These are phyloP conservation scores for Chlorella vulgaris DNA, from an alignment of 139 green algal genomes.

Conservation along the genomic window DNA sequence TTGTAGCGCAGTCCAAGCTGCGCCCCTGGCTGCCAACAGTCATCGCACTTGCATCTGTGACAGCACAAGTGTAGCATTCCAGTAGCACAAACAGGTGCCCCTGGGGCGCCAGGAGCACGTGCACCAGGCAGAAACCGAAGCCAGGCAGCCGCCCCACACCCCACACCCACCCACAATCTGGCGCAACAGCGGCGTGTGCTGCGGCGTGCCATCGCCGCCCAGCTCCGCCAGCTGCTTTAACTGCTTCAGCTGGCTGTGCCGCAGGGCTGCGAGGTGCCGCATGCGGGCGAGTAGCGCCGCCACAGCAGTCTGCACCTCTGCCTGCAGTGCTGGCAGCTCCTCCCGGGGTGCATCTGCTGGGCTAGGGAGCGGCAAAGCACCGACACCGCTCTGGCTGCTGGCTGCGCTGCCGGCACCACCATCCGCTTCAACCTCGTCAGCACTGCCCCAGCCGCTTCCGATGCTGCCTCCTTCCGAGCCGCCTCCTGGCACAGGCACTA, in stretches of 20 bases:
- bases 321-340: neutral
- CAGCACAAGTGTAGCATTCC: too few species aligned
- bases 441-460: neutral
- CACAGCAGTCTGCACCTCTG: constrained; percentile 16
- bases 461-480: neutral
- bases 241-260: too few species aligned
- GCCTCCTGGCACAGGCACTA: neutral
- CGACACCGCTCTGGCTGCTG: neutral
- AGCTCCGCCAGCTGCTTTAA: too few species aligned
- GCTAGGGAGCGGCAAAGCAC: too few species aligned
- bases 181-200: neutral
- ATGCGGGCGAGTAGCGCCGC: constrained; percentile 3
- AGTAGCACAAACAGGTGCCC: too few species aligned
- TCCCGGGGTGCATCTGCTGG: neutral
- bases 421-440: neutral
- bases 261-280: constrained; percentile 15
- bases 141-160: neutral
- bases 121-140: constrained; percentile 12
- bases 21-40: too few species aligned
- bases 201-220: constrained; percentile 8
- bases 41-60: too few species aligned
- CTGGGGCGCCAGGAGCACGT: too few species aligned
- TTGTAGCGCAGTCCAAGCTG: too few species aligned
- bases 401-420: neutral
- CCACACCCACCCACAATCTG: neutral